These are phyloP conservation scores for Botrytis fragariae DNA, from an alignment of 2,329 filamentous ascomycete species.

Conservation along the genomic window DNA sequence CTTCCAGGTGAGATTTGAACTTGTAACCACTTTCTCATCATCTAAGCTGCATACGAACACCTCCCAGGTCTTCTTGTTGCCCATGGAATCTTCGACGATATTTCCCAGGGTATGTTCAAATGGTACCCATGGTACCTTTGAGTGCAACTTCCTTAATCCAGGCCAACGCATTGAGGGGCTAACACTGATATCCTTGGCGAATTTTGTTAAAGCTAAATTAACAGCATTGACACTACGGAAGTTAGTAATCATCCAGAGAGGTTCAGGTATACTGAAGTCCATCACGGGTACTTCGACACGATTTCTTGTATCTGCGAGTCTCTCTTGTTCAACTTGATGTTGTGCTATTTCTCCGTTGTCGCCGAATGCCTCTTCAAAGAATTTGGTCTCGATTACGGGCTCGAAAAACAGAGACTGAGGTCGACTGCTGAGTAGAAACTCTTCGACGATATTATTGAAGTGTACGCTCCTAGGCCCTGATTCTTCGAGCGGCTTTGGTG, in stretches of 20 bases:
- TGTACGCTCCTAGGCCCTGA: slow-evolving; percentile 28
- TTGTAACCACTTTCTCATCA: slow-evolving; percentile 39
- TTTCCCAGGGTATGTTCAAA: slow-evolving; percentile 41
- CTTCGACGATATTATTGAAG: slow-evolving; percentile 34
- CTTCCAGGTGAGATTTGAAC: slow-evolving; percentile 48
- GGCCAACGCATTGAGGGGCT: slow-evolving; percentile 42
- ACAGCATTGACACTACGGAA: slow-evolving; percentile 20
- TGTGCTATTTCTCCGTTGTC: slow-evolving; percentile 27
- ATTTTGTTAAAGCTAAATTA: slow-evolving; percentile 37
- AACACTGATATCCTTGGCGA: slow-evolving; percentile 31
- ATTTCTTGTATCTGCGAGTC: slow-evolving; percentile 41
- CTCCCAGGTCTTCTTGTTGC: slow-evolving; percentile 40
- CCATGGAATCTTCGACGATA: slow-evolving; percentile 42
- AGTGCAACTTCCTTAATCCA: slow-evolving; percentile 41
- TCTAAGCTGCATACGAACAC: slow-evolving; percentile 38
- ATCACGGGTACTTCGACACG: slow-evolving; percentile 50
- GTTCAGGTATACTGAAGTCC: slow-evolving; percentile 42
- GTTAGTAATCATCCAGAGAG: slow-evolving; percentile 46
- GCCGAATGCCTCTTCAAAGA: slow-evolving; percentile 34
- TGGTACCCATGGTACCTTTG: slow-evolving; percentile 47
- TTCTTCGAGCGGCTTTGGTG: slow-evolving; percentile 23
- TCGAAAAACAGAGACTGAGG: slow-evolving; percentile 12
- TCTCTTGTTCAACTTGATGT: slow-evolving; percentile 36
- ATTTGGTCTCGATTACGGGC: slow-evolving; percentile 22
- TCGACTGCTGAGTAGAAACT: slow-evolving; percentile 24